Evolutionary conservation across 2,329 filamentous ascomycete genomes (phyloP).

Genomic region (Chalaropsis thielavioides): DNA sequence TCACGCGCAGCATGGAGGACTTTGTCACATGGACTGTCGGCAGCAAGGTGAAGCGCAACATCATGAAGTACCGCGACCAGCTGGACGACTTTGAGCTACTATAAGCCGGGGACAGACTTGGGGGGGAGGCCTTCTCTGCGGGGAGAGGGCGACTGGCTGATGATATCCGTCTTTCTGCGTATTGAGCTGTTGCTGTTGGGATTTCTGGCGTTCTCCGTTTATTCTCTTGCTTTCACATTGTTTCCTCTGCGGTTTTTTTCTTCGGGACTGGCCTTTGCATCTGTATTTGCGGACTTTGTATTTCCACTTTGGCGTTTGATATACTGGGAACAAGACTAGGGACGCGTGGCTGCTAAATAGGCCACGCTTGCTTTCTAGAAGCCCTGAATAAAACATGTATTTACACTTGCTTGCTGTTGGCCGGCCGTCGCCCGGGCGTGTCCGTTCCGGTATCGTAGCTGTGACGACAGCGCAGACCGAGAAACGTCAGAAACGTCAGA

Average conservation of each 20-base stretch:
- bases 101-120: constrained; percentile 28
- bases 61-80: constrained; percentile 88
- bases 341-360: not conserved
- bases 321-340: not conserved
- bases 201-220: not conserved
- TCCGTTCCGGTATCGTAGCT: constrained; percentile 5
- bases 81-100: constrained; percentile 90
- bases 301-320: constrained; percentile 7
- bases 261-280: constrained; percentile 2
- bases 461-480: not conserved
- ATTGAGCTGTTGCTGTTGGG: not conserved
- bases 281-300: not conserved
- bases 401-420: not conserved
- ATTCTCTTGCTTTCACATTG: not conserved
- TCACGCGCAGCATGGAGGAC: constrained; percentile 83
- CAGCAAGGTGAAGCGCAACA: constrained; percentile 93
- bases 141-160: not conserved
- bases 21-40: constrained; percentile 93
- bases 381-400: not conserved
- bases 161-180: constrained; percentile 1
- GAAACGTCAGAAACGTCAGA: not conserved
- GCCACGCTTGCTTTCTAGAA: not conserved
- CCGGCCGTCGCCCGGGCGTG: not conserved
- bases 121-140: no score
- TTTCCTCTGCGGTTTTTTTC: not conserved